A percentile compares a stretch with the other conserved stretches of the same genome.
Conservation (phyloP, 2,329 filamentous ascomycete species). For the Ceratocystis harringtonii region DNA sequence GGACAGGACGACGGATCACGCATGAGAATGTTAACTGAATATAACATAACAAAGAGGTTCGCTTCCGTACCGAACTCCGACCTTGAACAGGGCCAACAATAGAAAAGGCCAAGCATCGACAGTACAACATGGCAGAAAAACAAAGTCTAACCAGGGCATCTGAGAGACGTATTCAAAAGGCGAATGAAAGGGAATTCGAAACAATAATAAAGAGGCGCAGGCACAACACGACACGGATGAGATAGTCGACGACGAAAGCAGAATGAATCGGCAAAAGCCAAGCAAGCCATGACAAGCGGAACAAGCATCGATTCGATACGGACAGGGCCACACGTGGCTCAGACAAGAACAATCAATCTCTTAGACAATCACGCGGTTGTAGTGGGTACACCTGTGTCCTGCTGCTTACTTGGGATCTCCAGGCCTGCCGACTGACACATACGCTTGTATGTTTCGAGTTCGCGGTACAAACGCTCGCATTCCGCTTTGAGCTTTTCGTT, state of each 20-base stretch:
- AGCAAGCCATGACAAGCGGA: no score
- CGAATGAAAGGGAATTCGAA: not conserved
- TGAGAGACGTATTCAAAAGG: not conserved
- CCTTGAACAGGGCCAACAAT: not conserved
- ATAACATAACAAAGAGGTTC: not conserved
- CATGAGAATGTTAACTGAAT: not conserved
- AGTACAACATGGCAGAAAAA: not conserved
- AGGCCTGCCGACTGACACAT: constrained; percentile 46
- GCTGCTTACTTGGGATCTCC: constrained; percentile 21
- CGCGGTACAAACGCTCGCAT: constrained; percentile 61
- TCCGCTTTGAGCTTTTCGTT: constrained; percentile 78
- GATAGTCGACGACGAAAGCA: not conserved
- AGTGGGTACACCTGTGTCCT: constrained; percentile 7
- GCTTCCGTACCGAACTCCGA: not conserved
- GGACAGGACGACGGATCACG: not conserved
- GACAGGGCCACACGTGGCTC: not conserved
- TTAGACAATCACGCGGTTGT: not conserved
- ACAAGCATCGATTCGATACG: not conserved
- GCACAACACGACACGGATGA: not conserved
- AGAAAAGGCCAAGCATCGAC: not conserved
- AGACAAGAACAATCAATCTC: not conserved
- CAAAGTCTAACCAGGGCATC: not conserved
- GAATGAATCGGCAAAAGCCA: not conserved
- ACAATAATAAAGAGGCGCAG: not conserved
- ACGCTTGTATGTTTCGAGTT: constrained; percentile 66